Percentiles rank a stretch among this genome's conserved stretches.
Conservation (phyloP, 2,329 filamentous ascomycete genomes). For the Chalara sp. region DNA sequence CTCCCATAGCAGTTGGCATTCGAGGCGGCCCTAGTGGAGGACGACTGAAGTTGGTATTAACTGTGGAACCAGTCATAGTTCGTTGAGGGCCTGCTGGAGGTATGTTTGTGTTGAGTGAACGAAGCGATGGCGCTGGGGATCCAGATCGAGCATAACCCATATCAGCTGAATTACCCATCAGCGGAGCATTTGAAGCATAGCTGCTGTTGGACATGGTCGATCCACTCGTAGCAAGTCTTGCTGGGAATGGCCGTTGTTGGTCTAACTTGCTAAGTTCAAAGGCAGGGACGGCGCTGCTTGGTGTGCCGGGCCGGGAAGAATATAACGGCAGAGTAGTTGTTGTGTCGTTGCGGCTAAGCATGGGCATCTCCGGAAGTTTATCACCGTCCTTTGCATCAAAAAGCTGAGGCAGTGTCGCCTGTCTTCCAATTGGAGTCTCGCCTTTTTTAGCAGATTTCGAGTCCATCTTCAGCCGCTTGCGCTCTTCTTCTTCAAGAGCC, state of each 20-base stretch:
- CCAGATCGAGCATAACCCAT: constrained; percentile 44
- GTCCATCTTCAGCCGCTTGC: constrained; percentile 46
- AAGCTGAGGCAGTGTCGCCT: constrained; percentile 63
- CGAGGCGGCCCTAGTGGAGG: constrained; percentile 16
- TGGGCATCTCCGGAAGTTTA: constrained; percentile 51
- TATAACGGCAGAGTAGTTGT: constrained; percentile 56
- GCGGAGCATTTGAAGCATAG: constrained; percentile 57
- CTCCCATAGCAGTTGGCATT: constrained; percentile 23
- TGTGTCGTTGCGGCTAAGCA: constrained; percentile 52
- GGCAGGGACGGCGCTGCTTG: constrained; percentile 35
- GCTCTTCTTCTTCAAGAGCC: constrained; percentile 73
- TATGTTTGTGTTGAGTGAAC: constrained; percentile 16
- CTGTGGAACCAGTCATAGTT: constrained; percentile 20
- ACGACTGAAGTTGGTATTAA: constrained; percentile 19
- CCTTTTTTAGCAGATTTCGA: constrained; percentile 44
- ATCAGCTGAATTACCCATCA: constrained; percentile 51
- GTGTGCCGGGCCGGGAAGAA: constrained; percentile 50
- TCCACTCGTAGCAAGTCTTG: constrained; percentile 45
- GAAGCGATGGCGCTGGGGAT: constrained; percentile 22
- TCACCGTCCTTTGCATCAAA: constrained; percentile 44
- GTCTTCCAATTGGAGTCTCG: constrained; percentile 42
- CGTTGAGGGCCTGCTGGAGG: constrained; percentile 19
- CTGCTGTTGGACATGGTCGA: constrained; percentile 47
- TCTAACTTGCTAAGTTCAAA: constrained; percentile 46
- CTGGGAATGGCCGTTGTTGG: constrained; percentile 41